Conservation (phyloP, 208 protist genomes). For the Crithidia sp. region DNA sequence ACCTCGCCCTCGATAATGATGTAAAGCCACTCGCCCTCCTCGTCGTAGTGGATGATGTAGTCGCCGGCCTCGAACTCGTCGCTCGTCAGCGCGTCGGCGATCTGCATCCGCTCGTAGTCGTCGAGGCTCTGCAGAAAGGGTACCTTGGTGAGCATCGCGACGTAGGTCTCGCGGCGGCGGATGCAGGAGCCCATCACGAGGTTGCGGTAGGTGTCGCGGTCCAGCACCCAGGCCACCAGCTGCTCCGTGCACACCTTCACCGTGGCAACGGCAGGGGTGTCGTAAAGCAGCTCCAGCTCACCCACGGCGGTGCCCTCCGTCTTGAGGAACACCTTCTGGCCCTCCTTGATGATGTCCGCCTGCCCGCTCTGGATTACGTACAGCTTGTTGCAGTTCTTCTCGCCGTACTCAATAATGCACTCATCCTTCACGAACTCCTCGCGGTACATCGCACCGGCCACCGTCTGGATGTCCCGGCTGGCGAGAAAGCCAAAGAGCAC, state of each 20-base stretch:
- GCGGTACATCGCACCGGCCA: conserved; percentile 85
- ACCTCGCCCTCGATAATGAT: conserved; percentile 89
- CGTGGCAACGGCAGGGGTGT: conserved; percentile 84
- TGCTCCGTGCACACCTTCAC: conserved; percentile 80
- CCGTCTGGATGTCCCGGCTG: conserved; percentile 64
- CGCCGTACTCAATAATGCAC: conserved; percentile 75
- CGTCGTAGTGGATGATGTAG: conserved; percentile 88
- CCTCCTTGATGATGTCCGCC: conserved; percentile 89
- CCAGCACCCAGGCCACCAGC: conserved; percentile 88
- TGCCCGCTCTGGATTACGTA: conserved; percentile 88
- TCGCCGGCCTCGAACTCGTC: conserved; percentile 80
- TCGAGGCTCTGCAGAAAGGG: conserved; percentile 83
- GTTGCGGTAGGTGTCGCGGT: conserved; percentile 91
- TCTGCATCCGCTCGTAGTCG: conserved; percentile 86
- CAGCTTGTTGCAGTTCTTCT: conserved; percentile 79
- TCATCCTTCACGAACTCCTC: conserved; percentile 78
- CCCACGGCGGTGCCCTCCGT: conserved; percentile 85
- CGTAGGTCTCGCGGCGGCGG: conserved; percentile 83
- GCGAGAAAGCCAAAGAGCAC: conserved; percentile 89
- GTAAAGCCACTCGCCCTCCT: conserved; percentile 91
- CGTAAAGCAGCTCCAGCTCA: conserved; percentile 92
- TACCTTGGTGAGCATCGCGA: conserved; percentile 74
- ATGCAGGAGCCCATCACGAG: conserved; percentile 90
- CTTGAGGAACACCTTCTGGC: conserved; percentile 90
- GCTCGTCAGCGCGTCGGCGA: conserved; percentile 87